Evolutionary conservation across 148 eudicot species (phyloP), one percentile per base, ranked within the genome.

Genomic region (Chenopodium quinoa): DNA sequence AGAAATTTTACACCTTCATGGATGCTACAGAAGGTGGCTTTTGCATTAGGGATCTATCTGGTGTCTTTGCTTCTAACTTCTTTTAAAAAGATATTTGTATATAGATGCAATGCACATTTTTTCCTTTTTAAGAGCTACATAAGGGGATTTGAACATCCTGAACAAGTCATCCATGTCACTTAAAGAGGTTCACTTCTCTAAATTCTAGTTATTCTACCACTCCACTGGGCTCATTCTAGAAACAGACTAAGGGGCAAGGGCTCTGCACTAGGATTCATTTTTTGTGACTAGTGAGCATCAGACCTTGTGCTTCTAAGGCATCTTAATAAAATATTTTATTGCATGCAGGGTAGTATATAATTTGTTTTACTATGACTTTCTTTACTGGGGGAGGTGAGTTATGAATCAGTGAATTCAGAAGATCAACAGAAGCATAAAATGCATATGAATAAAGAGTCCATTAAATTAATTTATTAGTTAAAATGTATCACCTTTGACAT

Each of bases 401-500:
- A 37, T 10, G 66, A 68, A 52, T 37, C 71, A 69, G 5, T 31
- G 50, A 4, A 7, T 17, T 47, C 16, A 64, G 23, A 16, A 9
- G 12, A 12, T 62, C 67, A 80, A 17, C 63, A 29, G 25, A 46
- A 40, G 75, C 23, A 40, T 19, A 71, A 71, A 71, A 71, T 7
- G 56, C n/a, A 19, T 46, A 76, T 19, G 34, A 19, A 76, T 47
- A 69, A 71, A 65, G 29, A 76, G 16, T 19, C 52, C 58, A 8
- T 40, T 40, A 37, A 22, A 31, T 6, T 17, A 29, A 71, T 47
- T 48, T 29, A 40, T 72, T 62, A 77, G 82, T 75, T 72, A 10
- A 46, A 40, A 62, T 47, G 47, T 22, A 68, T 84, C 85, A 93
- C 99, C 98, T 96, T 96, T 69, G 94, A 92, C 82, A 93, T 91